Conservation (phyloP, 225 moss, liverwort and hornwort genomes). For the Marchantia paleacea region DNA sequence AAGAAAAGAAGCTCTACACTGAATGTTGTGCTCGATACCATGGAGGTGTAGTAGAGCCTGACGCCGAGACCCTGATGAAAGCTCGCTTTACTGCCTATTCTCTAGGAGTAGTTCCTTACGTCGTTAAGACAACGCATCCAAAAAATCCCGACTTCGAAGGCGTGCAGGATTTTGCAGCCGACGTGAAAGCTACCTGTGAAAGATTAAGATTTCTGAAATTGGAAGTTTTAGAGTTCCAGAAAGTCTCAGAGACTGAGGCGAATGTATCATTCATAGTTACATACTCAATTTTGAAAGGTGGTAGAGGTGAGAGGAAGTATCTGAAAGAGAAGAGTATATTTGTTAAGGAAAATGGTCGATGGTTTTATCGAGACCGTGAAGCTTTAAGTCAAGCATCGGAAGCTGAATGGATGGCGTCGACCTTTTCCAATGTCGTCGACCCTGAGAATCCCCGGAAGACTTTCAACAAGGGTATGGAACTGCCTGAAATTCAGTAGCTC, state of each 20-base stretch:
- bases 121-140: constrained; percentile 71
- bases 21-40: constrained; percentile 68
- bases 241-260: constrained; percentile 57
- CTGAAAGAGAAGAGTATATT: constrained; percentile 72
- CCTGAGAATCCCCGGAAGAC: constrained; percentile 47
- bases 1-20: constrained; percentile 45
- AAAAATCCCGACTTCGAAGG: constrained; percentile 70
- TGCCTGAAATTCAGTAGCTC: background rate
- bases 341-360: constrained; percentile 56
- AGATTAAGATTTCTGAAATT: constrained; percentile 68
- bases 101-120: constrained; percentile 59
- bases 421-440: constrained; percentile 40
- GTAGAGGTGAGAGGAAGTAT: constrained; percentile 67
- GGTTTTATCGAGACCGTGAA: constrained; percentile 59
- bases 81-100: constrained; percentile 68
- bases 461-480: constrained; percentile 34
- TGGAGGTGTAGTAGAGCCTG: constrained; percentile 68
- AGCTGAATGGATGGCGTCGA: constrained; percentile 64
- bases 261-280: constrained; percentile 70
- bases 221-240: constrained; percentile 54
- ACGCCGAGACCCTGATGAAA: constrained; percentile 73
- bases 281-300: constrained; percentile 62
- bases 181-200: constrained; percentile 69
- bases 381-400: constrained; percentile 62
- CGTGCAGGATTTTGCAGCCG: constrained; percentile 53